A percentile compares a stretch with the other conserved stretches of the same genome.
These are phyloP conservation scores for Spiraea crenata DNA, from an alignment of 331 rosid genomes.

Conservation along the genomic window DNA sequence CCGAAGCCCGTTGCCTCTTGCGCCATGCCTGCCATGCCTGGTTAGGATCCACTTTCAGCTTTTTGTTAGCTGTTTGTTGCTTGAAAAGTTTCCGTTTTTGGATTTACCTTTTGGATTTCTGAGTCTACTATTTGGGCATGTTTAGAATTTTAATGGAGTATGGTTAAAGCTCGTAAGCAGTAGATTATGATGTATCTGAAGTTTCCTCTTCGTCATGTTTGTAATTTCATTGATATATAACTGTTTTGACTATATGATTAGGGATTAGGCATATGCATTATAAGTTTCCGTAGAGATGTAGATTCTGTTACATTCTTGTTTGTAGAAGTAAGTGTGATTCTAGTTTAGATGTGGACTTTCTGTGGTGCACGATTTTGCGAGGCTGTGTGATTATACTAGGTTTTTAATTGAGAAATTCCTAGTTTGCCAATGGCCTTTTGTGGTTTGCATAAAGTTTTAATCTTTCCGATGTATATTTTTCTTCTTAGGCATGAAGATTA, in stretches of 20 bases:
- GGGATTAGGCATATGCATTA: not conserved
- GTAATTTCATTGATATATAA: not conserved
- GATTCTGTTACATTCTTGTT: not conserved
- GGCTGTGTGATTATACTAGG: not conserved
- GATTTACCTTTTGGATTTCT: not conserved
- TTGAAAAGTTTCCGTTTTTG: not conserved
- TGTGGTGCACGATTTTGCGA: not conserved
- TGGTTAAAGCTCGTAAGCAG: not conserved
- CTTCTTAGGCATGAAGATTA: conserved; percentile 88
- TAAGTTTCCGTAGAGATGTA: not conserved
- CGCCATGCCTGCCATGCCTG: conserved; percentile 99
- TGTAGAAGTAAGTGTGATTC: not conserved
- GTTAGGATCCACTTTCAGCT: conserved; percentile 32
- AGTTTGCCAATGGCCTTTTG: not conserved
- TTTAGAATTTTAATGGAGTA: not conserved
- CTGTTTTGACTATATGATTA: not conserved
- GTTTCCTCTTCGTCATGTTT: not conserved
- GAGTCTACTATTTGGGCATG: not conserved
- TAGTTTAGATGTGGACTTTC: not conserved
- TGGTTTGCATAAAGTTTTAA: conserved; percentile 8
- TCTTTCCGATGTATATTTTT: conserved; percentile 6
- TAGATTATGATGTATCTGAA: too few relatives aligned
- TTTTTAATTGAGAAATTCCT: not conserved
- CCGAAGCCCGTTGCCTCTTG: conserved; percentile 99
- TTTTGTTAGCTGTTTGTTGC: not conserved